Percentiles rank a stretch among this genome's conserved stretches.
phyloP scores from a whole-genome alignment of 495 filamentous ascomycete genomes.

The Tuber borchii region DNA sequence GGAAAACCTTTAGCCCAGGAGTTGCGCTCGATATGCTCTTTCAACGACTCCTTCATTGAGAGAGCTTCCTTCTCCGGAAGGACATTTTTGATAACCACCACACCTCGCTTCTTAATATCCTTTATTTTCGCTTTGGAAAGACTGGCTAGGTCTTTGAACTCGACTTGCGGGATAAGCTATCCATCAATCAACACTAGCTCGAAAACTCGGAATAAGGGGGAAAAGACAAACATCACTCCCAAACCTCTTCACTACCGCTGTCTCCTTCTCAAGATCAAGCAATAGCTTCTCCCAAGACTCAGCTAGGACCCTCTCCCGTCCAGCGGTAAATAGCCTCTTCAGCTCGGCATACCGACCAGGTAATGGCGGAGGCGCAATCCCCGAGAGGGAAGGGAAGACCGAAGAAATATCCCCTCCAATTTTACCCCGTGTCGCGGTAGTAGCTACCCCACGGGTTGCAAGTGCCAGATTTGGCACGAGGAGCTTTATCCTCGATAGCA shows the following conservation, averaged over 20 bases:
- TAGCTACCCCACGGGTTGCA: background rate
- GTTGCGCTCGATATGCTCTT: conserved; percentile 59
- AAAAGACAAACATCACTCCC: conserved; percentile 45
- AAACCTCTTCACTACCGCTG: conserved; percentile 46
- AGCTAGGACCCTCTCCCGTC: conserved; percentile 56
- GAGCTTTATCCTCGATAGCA: background rate
- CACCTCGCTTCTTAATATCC: conserved; percentile 58
- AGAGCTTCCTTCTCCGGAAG: conserved; percentile 55
- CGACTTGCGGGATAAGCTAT: conserved; percentile 55
- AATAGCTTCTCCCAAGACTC: conserved; percentile 68
- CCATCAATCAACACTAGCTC: conserved; percentile 34
- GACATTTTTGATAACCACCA: conserved; percentile 58
- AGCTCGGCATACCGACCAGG: conserved; percentile 67
- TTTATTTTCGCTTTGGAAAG: conserved; percentile 48
- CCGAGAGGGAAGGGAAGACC: conserved; percentile 73
- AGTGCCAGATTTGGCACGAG: background rate
- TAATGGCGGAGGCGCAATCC: conserved; percentile 57
- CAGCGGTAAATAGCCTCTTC: conserved; percentile 58
- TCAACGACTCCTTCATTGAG: conserved; percentile 52
- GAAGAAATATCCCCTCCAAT: conserved; percentile 69
- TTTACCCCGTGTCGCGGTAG: background rate
- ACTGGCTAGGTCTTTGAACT: conserved; percentile 51
- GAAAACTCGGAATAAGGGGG: conserved; percentile 41
- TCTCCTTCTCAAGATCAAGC: conserved; percentile 50
- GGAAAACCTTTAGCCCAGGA: conserved; percentile 50